phyloP scores from a whole-genome alignment of 441 rosid genomes.

The Arabidopsis hybrid region DNA sequence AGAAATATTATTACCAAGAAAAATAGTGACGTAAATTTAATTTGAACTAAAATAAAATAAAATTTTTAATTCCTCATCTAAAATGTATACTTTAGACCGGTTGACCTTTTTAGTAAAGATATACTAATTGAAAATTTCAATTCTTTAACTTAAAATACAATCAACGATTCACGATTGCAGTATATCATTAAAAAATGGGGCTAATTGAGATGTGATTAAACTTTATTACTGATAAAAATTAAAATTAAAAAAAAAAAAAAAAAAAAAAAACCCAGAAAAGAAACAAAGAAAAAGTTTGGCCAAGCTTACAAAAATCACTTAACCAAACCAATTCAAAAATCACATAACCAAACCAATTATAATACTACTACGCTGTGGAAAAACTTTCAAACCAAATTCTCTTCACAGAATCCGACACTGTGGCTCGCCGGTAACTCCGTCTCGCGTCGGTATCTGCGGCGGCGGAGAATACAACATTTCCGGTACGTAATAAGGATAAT shows the following conservation, averaged over 20 bases:
- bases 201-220: neutral
- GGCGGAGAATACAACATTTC: constrained; percentile 32
- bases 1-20: too few relatives aligned
- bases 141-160: neutral
- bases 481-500: constrained; percentile 28
- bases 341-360: too few relatives aligned
- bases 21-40: too few relatives aligned
- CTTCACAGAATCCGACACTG: constrained; percentile 30
- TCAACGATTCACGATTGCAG: neutral
- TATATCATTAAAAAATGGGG: too few relatives aligned
- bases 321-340: neutral
- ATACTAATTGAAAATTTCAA: neutral
- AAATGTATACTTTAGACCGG: too few relatives aligned
- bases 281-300: neutral
- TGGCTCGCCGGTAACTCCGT: constrained; percentile 26
- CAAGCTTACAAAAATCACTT: constrained; percentile 7
- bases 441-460: constrained; percentile 36
- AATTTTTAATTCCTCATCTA: too few relatives aligned
- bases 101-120: neutral
- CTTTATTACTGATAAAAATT: neutral
- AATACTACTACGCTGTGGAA: too few relatives aligned
- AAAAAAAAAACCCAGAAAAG: too few relatives aligned
- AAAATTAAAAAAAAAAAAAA: neutral
- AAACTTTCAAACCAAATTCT: neutral
- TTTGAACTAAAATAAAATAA: too few relatives aligned